phyloP scores from a whole-genome alignment of 2,329 filamentous ascomycete species.

The Nemania sp. region DNA sequence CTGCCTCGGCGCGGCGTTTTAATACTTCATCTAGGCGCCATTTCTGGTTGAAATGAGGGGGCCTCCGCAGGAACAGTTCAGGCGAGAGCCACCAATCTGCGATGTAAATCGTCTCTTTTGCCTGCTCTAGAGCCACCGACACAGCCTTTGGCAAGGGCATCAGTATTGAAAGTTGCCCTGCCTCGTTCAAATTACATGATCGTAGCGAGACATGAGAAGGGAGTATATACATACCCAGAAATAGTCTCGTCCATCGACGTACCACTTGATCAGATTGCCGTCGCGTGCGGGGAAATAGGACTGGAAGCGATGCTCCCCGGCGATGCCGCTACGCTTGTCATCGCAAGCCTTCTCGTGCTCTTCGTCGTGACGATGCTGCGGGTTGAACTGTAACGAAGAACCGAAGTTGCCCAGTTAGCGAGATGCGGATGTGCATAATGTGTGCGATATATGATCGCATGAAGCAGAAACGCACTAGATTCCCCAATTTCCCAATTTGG shows the following conservation, averaged over 20 bases:
- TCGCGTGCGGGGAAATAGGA: slow-evolving; percentile 88
- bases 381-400: slow-evolving; percentile 65
- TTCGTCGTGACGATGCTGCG: slow-evolving; percentile 90
- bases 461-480: slow-evolving; percentile 52
- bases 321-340: slow-evolving; percentile 72
- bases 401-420: slow-evolving; percentile 15
- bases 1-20: slow-evolving; percentile 85
- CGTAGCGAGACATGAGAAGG: background rate
- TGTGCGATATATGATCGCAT: background rate
- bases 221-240: slow-evolving; percentile 64
- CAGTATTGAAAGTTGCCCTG: background rate
- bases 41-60: slow-evolving; percentile 79
- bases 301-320: slow-evolving; percentile 78
- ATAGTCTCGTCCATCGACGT: slow-evolving; percentile 93
- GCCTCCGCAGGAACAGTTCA: slow-evolving; percentile 81
- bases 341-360: slow-evolving; percentile 86
- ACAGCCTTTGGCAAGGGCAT: slow-evolving; percentile 58
- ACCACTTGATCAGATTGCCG: slow-evolving; percentile 92
- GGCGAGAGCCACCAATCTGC: slow-evolving; percentile 97
- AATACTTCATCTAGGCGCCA: slow-evolving; percentile 85
- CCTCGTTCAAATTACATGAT: background rate
- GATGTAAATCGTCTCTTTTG: slow-evolving; percentile 93
- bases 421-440: background rate
- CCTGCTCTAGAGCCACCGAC: slow-evolving; percentile 83
- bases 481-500: slow-evolving; percentile 65